Evolutionary conservation across 495 filamentous ascomycete genomes (phyloP).

Genomic region (Neurospora tetrasperma): DNA sequence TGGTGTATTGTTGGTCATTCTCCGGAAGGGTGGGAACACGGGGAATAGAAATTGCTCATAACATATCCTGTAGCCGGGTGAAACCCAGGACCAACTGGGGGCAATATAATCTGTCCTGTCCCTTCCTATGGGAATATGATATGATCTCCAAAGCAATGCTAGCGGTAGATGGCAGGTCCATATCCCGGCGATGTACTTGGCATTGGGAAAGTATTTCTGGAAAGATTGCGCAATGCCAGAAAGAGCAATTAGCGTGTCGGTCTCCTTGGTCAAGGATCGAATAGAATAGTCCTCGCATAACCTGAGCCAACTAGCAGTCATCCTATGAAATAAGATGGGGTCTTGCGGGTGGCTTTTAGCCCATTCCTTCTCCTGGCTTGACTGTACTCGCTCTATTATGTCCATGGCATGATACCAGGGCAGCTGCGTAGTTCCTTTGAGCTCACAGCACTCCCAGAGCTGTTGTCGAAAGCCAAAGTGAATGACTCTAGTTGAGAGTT

Average conservation of each 20-base stretch:
- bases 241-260: neutral
- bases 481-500: neutral
- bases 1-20: no score
- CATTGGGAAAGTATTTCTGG: neutral
- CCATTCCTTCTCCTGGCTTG: no score
- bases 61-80: no score
- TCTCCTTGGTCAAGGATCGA: neutral
- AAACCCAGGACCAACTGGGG: neutral
- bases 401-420: neutral
- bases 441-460: neutral
- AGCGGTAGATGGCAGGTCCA: neutral
- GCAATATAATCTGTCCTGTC: neutral
- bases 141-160: neutral
- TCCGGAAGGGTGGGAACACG: no score
- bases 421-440: neutral
- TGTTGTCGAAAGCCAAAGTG: neutral
- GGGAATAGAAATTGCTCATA: no score
- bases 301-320: accelerated
- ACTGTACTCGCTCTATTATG: no score
- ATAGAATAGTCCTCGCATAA: accelerated
- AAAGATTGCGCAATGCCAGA: neutral
- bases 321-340: no score
- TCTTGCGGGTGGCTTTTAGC: no score
- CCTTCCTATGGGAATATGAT: no score
- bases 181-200: neutral